phyloP scores from a whole-genome alignment of 164 flowering plant species.

The Liquidambar formosana region DNA sequence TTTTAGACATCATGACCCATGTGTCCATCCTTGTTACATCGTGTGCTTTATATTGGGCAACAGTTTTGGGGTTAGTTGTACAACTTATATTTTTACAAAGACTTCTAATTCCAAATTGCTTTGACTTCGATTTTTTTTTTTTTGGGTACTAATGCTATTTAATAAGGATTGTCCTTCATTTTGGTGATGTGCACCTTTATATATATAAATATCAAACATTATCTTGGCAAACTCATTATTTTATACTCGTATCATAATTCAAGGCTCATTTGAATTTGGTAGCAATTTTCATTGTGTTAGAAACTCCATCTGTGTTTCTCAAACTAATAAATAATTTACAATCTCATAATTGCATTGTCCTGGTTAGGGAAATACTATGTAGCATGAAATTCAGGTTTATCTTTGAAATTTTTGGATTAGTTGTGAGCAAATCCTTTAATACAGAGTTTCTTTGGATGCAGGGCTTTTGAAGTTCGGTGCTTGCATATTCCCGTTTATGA shows the following conservation, averaged over 20 bases:
- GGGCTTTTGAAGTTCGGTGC: constrained; percentile 89
- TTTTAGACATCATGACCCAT: too few species aligned
- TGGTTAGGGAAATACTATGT: neutral
- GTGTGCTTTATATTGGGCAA: too few species aligned
- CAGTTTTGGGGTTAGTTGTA: too few species aligned
- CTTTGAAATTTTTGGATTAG: neutral
- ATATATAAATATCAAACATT: neutral
- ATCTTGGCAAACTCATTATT: neutral
- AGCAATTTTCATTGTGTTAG: too few species aligned
- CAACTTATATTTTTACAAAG: too few species aligned
- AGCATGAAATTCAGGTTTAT: neutral
- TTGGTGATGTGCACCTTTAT: neutral
- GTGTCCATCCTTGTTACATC: too few species aligned
- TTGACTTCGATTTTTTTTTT: too few species aligned
- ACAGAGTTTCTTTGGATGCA: constrained; percentile 28
- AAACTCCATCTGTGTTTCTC: too few species aligned
- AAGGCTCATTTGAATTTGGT: neutral
- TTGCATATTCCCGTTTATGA: constrained; percentile 87
- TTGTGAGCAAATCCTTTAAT: neutral
- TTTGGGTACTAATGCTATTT: too few species aligned
- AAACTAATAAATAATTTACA: too few species aligned
- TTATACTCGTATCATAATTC: neutral
- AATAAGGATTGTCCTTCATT: neutral
- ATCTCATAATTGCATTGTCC: neutral
- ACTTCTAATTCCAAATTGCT: too few species aligned